Conservation (phyloP, 2,329 filamentous ascomycete species). For the Biscogniauxia sp. region DNA sequence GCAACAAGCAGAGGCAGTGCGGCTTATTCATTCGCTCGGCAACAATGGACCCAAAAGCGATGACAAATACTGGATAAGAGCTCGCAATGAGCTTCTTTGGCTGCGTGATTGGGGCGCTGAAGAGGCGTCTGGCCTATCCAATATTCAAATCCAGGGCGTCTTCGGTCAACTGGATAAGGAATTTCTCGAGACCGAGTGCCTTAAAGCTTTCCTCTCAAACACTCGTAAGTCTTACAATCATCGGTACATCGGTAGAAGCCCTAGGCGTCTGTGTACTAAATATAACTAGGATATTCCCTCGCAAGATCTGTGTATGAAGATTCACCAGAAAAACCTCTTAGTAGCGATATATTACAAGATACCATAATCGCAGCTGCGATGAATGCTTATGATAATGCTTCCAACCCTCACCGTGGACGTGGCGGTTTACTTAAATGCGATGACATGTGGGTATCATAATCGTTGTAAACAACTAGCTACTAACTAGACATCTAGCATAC, state of each 20-base stretch:
- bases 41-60: constrained; percentile 54
- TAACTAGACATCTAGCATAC: constrained; percentile 46
- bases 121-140: constrained; percentile 32
- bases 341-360: constrained; percentile 51
- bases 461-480: not conserved
- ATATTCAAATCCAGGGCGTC: constrained; percentile 44
- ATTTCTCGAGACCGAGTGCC: constrained; percentile 66
- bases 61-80: constrained; percentile 61
- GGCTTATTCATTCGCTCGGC: constrained; percentile 54
- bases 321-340: constrained; percentile 47
- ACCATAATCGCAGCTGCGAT: constrained; percentile 63
- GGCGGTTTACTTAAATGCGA: constrained; percentile 76
- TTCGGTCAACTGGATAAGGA: constrained; percentile 59
- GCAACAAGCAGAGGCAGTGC: constrained; percentile 58
- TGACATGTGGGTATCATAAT: constrained; percentile 58
- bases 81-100: constrained; percentile 68
- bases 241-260: not conserved
- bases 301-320: constrained; percentile 62
- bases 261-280: constrained; percentile 18
- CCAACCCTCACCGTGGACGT: constrained; percentile 73
- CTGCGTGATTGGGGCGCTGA: constrained; percentile 68
- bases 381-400: constrained; percentile 75
- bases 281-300: constrained; percentile 54
- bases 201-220: constrained; percentile 64
- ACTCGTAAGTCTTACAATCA: constrained; percentile 48